These are phyloP conservation scores for Sistotremastrum suecicum DNA, from an alignment of 768 basidiomycete species.

Conservation along the genomic window DNA sequence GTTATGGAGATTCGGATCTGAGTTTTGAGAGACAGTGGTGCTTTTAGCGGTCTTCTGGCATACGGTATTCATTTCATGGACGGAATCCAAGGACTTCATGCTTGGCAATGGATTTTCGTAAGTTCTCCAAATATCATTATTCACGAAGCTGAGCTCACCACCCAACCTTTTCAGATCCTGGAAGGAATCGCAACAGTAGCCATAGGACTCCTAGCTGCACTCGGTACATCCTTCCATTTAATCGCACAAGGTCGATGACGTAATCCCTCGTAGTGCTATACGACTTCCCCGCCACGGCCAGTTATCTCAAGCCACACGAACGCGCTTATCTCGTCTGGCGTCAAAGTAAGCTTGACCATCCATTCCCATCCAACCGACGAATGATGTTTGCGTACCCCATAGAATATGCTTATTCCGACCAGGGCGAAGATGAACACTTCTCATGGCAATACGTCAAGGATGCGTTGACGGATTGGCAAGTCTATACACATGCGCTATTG, in stretches of 20 bases:
- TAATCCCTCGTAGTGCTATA: constrained; percentile 30
- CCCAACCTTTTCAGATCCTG: constrained; percentile 28
- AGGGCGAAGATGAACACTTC: constrained; percentile 49
- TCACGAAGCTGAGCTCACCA: too few relatives aligned
- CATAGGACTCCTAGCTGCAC: constrained; percentile 37
- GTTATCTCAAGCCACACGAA: constrained; percentile 47
- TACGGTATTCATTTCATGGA: constrained; percentile 41
- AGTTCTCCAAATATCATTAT: too few relatives aligned
- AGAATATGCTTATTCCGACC: constrained; percentile 44
- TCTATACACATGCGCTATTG: constrained; percentile 42
- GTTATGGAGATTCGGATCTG: background rate
- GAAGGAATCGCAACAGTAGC: constrained; percentile 51
- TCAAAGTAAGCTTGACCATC: too few relatives aligned
- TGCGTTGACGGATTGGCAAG: constrained; percentile 52
- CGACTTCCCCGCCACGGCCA: constrained; percentile 46
- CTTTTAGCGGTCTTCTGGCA: constrained; percentile 46
- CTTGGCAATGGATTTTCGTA: constrained; percentile 62
- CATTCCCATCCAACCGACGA: too few relatives aligned
- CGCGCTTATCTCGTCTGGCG: constrained; percentile 37
- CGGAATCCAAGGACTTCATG: constrained; percentile 28
- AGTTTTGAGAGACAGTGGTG: constrained; percentile 14
- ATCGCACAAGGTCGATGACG: too few relatives aligned
- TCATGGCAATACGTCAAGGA: constrained; percentile 36
- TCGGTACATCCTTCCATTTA: constrained; percentile 20
- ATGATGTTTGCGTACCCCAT: too few relatives aligned